Conservation (phyloP, 2,329 filamentous ascomycete genomes). For the Sporothrix mexicana region DNA sequence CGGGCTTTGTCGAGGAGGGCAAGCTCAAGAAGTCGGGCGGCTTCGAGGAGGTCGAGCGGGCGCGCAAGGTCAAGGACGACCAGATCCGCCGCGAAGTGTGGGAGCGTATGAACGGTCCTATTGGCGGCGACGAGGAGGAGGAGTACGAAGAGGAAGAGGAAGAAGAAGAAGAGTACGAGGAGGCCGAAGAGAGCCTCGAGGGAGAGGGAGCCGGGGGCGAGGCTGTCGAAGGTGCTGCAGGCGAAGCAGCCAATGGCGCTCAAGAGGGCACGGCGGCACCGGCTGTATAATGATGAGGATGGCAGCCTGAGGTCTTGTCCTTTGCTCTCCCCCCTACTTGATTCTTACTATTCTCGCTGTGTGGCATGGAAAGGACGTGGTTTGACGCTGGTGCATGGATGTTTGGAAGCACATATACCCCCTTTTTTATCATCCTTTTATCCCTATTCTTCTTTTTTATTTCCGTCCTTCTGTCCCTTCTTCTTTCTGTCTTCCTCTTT, state of each 20-base stretch:
- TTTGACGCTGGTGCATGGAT: conserved; percentile 20
- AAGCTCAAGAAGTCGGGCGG: conserved; percentile 96
- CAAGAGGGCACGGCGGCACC: neutral
- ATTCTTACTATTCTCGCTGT: neutral
- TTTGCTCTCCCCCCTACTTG: neutral
- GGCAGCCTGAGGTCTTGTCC: neutral
- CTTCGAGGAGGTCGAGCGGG: conserved; percentile 88
- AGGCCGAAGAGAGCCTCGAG: conserved; percentile 1
- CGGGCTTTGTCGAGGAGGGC: conserved; percentile 83
- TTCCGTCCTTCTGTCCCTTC: neutral
- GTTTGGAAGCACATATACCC: conserved; percentile 21
- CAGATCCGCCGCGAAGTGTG: conserved; percentile 79
- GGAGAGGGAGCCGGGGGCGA: conserved; percentile 15
- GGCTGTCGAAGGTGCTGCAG: neutral
- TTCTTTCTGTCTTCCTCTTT: neutral
- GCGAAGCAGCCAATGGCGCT: conserved; percentile 32
- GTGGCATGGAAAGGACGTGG: neutral
- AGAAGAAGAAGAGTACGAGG: conserved; percentile 6
- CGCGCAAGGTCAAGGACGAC: conserved; percentile 85
- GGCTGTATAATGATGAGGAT: conserved; percentile 14
- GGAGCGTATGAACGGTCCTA: conserved; percentile 67
- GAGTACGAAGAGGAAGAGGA: neutral
- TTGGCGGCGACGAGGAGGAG: conserved; percentile 37
- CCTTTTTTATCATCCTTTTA: conserved; percentile 27
- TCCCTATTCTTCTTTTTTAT: conserved; percentile 20